Conservation (phyloP, 768 basidiomycete species). For the Rubroboletus pulcherrimus region DNA sequence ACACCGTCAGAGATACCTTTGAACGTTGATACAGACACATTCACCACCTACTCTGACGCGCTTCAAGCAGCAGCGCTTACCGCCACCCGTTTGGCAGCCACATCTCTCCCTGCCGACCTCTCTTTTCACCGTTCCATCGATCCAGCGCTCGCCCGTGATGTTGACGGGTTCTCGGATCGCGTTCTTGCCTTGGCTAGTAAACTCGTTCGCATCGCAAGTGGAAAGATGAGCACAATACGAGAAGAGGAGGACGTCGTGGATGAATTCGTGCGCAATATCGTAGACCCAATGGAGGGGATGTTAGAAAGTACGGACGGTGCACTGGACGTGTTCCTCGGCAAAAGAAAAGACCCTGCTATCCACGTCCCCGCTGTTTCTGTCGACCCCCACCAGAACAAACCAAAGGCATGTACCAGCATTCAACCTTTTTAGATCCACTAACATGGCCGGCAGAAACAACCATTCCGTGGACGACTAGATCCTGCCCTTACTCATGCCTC, state of each 20-base stretch:
- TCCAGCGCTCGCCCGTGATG: slow-evolving; percentile 55
- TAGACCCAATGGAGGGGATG: slow-evolving; percentile 82
- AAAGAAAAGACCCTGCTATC: slow-evolving; percentile 63
- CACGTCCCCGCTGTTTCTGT: slow-evolving; percentile 43
- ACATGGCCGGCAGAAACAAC: slow-evolving; percentile 31
- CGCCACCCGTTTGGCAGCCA: slow-evolving; percentile 58
- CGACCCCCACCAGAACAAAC: slow-evolving; percentile 17
- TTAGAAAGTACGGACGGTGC: slow-evolving; percentile 84
- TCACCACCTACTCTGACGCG: slow-evolving; percentile 51
- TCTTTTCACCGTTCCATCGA: slow-evolving; percentile 90
- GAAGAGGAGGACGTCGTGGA: slow-evolving; percentile 82
- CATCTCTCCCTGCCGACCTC: slow-evolving; percentile 67
- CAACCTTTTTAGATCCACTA: not conserved
- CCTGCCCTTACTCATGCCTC: slow-evolving; percentile 71
- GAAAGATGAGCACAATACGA: slow-evolving; percentile 38
- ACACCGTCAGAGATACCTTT: not conserved
- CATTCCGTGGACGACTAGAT: slow-evolving; percentile 45
- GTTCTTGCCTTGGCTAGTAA: slow-evolving; percentile 65
- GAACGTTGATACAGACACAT: slow-evolving; percentile 30
- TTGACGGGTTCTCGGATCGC: slow-evolving; percentile 66
- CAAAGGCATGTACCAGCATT: slow-evolving; percentile 29
- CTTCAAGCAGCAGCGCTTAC: slow-evolving; percentile 61
- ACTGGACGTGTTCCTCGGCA: slow-evolving; percentile 74
- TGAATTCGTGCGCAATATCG: slow-evolving; percentile 69
- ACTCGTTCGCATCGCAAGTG: slow-evolving; percentile 51